Conservation (phyloP, 2,329 filamentous ascomycete species). For the Beauveria bassiana region DNA sequence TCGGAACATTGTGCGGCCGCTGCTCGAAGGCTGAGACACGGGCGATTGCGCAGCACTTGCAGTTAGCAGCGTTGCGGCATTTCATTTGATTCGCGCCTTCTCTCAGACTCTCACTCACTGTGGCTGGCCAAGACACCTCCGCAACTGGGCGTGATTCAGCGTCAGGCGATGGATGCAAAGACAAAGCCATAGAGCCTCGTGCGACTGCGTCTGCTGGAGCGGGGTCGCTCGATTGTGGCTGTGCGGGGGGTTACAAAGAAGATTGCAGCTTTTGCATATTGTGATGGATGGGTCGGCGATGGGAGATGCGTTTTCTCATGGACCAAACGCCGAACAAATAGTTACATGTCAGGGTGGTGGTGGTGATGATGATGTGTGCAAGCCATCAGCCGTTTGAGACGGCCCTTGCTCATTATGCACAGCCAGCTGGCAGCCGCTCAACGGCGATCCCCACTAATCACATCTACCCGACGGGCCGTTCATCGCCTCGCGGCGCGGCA, state of each 20-base stretch:
- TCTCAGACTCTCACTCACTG: no score
- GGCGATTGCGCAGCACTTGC: neutral
- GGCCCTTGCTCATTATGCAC: neutral
- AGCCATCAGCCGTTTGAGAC: neutral
- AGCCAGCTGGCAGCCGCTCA: neutral
- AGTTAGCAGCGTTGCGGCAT: no score
- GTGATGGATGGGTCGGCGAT: no score
- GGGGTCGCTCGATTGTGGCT: neutral
- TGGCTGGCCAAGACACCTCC: neutral
- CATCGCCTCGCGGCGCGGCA: neutral
- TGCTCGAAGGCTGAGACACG: neutral
- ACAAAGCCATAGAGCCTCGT: no score
- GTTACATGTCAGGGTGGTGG: neutral
- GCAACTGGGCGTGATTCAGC: constrained; percentile 2
- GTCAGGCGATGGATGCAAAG: neutral
- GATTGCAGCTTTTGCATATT: no score
- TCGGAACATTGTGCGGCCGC: neutral
- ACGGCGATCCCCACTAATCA: neutral
- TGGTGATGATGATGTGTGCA: neutral
- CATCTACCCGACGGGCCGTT: constrained; percentile 8
- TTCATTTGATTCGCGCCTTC: neutral
- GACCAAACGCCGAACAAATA: no score
- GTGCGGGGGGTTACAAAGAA: neutral
- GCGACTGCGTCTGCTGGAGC: neutral
- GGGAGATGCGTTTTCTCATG: no score